Evolutionary conservation across 306 rosid species (phyloP).

Genomic region (Inga oerstediana): DNA sequence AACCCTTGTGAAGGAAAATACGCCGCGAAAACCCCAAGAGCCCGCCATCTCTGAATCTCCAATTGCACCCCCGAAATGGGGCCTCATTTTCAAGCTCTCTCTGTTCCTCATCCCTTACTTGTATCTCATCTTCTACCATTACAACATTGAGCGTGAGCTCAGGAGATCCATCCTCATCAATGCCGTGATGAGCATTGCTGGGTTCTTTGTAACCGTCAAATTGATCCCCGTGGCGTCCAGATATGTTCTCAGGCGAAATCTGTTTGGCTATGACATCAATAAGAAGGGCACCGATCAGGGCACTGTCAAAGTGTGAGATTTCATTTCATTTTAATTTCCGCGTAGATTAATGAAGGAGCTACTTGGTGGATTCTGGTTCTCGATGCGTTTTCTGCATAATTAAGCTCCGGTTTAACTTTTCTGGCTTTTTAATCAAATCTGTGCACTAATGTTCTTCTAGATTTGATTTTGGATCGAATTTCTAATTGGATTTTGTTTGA

Average conservation of each 20-base stretch:
- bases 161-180: constrained; percentile 73
- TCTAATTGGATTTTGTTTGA: background rate
- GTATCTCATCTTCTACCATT: constrained; percentile 64
- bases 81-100: constrained; percentile 64
- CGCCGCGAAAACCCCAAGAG: constrained; percentile 32
- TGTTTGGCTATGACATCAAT: constrained; percentile 90
- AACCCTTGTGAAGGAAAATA: constrained; percentile 26
- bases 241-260: constrained; percentile 71
- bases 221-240: constrained; percentile 87
- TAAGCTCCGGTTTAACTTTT: background rate
- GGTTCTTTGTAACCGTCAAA: constrained; percentile 60
- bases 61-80: constrained; percentile 71
- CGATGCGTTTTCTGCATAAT: constrained; percentile 3
- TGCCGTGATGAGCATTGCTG: constrained; percentile 68
- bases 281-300: constrained; percentile 90
- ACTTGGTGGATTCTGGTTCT: constrained; percentile 26
- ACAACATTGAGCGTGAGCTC: constrained; percentile 60
- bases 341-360: background rate
- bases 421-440: background rate
- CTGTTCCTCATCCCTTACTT: constrained; percentile 63
- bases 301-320: constrained; percentile 75
- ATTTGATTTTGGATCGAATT: constrained; percentile 1
- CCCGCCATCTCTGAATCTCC: constrained; percentile 47
- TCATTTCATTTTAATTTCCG: background rate
- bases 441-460: constrained; percentile 15